Base-by-base conservation (phyloP, 352 stramenopile genomes). In the Pythium utonaiense region DNA sequence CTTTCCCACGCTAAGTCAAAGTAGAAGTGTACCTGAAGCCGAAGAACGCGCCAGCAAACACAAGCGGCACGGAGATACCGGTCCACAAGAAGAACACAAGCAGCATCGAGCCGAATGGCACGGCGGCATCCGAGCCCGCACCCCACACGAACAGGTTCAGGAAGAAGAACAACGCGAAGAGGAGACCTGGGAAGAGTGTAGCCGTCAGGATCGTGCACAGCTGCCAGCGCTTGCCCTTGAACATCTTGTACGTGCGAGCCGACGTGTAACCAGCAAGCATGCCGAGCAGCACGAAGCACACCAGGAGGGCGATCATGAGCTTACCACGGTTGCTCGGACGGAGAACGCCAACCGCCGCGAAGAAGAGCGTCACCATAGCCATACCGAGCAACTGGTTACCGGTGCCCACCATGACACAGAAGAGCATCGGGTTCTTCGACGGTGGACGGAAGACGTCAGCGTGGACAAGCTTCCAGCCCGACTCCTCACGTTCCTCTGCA, bases 381-480 rank as follows among this genome's bases (percentile, higher is more conserved):
- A 99, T 99, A 55, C 83, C 88, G 16, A 99, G 70, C 16, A 99
- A 58, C 74, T 99, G 98, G 49, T 95, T 93, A n/a, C 98, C 98
- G 2, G 93, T 98, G 53, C 98, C 98, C 50, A 98, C 91, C 69
- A 97, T 96, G 9, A 99, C 96, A 38, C 91, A 97, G 52, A 99
- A 95, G 0, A 99, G 80, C 78, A 99, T 97, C 17, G 96, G 96
- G 62, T 93, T 83, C 63, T 90, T 97, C 14, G 89, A 77, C 12
- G 98, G 97, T 30, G 97, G 96, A 45, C 98, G 95, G 79, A 99
- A 99, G 4, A 99, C 97, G 68, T 99, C 97, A 6, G 97, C 97
- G 71, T 99, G 97, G 30, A 99, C 94, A 19, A 99, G 87, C 75
- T 99, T 99, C 98, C 98, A 99, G 41, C 98, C 98, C 7, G 81